Evolutionary conservation across 345 rosid species (phyloP).

Genomic region (Aquilaria malaccensis): DNA sequence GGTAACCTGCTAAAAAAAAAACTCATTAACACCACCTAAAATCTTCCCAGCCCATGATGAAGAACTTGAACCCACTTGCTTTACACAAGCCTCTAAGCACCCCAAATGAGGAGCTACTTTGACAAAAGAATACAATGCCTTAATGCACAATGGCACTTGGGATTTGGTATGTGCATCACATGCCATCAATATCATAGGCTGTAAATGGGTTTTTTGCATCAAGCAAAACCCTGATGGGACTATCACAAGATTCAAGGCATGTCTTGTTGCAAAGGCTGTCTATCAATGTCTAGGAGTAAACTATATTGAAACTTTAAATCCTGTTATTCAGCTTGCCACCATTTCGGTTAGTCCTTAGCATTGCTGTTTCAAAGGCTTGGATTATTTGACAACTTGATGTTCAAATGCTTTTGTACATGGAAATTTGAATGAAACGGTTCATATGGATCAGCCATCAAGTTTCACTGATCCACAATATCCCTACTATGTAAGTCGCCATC

Average conservation of each 20-base stretch:
- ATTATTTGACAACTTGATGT: neutral
- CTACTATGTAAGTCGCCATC: neutral
- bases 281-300: neutral
- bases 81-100: neutral
- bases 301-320: neutral
- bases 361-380: neutral
- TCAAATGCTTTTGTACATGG: neutral
- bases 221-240: neutral
- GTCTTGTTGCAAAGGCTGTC: neutral
- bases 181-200: neutral
- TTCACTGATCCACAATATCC: neutral
- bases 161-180: neutral
- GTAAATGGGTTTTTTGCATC: conserved; percentile 1
- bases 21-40: neutral
- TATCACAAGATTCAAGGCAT: neutral
- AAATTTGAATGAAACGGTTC: neutral
- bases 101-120: neutral
- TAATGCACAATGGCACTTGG: neutral
- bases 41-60: neutral
- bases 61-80: neutral
- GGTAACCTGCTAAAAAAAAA: neutral
- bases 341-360: neutral
- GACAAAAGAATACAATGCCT: neutral
- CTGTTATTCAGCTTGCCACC: neutral
- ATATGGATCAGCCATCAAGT: neutral